Percentiles rank a stretch among this genome's conserved stretches.
phyloP scores from a whole-genome alignment of 495 filamentous ascomycete species.

The Lasiosphaeria ovina region DNA sequence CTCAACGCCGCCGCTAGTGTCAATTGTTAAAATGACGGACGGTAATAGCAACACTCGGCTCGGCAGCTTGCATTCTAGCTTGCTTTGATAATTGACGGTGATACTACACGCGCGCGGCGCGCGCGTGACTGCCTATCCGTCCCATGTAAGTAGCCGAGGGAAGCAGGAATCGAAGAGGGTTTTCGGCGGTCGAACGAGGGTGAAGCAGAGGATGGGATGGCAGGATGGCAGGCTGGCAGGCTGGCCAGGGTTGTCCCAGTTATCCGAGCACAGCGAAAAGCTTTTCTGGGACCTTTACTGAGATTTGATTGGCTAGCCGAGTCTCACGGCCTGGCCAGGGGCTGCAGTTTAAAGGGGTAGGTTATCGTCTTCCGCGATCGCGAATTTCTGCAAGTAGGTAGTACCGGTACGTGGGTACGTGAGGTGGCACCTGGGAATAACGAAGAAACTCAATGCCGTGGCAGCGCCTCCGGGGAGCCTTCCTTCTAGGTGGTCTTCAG shows the following conservation, averaged over 20 bases:
- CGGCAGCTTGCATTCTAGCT: not conserved
- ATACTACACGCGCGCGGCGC: too few species aligned
- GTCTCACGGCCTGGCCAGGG: not conserved
- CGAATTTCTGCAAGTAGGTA: not conserved
- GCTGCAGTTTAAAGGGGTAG: constrained; percentile 2
- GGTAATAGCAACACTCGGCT: not conserved
- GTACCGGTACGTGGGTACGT: not conserved
- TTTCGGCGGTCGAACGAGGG: too few species aligned
- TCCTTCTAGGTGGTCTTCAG: too few species aligned
- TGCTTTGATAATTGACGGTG: too few species aligned
- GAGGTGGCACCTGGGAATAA: too few species aligned
- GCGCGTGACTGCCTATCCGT: too few species aligned
- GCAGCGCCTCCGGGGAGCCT: too few species aligned
- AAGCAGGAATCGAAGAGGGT: too few species aligned
- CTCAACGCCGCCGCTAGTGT: constrained; percentile 1
- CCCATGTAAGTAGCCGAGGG: too few species aligned
- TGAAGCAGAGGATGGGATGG: too few species aligned
- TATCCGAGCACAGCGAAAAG: not conserved
- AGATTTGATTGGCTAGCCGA: not conserved
- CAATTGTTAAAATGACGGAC: not conserved
- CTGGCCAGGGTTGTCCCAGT: not conserved
- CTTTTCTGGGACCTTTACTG: not conserved
- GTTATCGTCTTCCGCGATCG: not conserved
- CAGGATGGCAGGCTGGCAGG: too few species aligned
- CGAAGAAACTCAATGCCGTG: too few species aligned